Evolutionary conservation across 1,284 basidiomycete species (phyloP).

Genomic region (Fomitopsis schrenkii): DNA sequence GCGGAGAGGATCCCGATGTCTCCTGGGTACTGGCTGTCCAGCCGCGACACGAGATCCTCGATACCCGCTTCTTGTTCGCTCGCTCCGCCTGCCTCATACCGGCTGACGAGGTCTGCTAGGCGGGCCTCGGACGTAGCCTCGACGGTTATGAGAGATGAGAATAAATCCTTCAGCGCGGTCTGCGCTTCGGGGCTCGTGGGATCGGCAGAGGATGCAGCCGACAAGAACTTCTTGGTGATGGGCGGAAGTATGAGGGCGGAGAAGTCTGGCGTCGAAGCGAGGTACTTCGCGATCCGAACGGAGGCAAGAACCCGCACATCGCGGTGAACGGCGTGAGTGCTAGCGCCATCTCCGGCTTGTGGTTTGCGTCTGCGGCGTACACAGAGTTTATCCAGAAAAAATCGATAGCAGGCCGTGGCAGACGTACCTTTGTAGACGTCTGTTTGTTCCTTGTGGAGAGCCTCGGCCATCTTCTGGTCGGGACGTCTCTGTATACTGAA

Average conservation of each 20-base stretch:
- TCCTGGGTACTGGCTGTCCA: slow-evolving; percentile 83
- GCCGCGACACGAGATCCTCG: slow-evolving; percentile 64
- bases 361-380: slow-evolving; percentile 78
- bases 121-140: slow-evolving; percentile 48
- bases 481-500: slow-evolving; percentile 98
- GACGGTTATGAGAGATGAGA: slow-evolving; percentile 81
- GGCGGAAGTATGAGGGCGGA: slow-evolving; percentile 59
- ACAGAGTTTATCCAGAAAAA: neutral
- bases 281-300: slow-evolving; percentile 60
- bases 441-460: slow-evolving; percentile 71
- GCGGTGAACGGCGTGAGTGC: slow-evolving; percentile 91
- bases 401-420: neutral
- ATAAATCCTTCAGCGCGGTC: slow-evolving; percentile 67
- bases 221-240: slow-evolving; percentile 47
- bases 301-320: slow-evolving; percentile 88
- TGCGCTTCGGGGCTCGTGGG: slow-evolving; percentile 50
- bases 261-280: slow-evolving; percentile 78
- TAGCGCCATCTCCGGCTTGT: slow-evolving; percentile 98
- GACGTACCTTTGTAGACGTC: slow-evolving; percentile 46
- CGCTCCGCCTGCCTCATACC: slow-evolving; percentile 52
- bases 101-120: slow-evolving; percentile 54
- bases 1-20: slow-evolving; percentile 96
- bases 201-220: slow-evolving; percentile 35
- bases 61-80: slow-evolving; percentile 42
- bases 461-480: slow-evolving; percentile 86